phyloP scores from a whole-genome alignment of 345 rosid genomes.

The Noccaea caerulescens region DNA sequence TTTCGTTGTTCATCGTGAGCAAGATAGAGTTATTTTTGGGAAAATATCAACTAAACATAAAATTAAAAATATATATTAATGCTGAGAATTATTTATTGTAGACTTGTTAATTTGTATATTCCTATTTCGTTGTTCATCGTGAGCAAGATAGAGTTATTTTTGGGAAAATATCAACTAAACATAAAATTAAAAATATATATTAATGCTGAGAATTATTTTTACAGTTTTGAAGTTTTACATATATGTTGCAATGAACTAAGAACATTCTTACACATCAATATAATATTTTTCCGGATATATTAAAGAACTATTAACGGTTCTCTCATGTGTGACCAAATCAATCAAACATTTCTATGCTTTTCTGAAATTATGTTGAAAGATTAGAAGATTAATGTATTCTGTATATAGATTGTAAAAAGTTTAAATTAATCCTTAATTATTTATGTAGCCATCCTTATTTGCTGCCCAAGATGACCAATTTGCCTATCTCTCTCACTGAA shows the following conservation, averaged over 20 bases:
- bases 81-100: neutral
- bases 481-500: constrained; percentile 48
- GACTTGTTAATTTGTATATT: neutral
- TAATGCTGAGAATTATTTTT: neutral
- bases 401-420: neutral
- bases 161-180: neutral
- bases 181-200: neutral
- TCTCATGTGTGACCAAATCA: constrained; percentile 18
- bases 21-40: no score
- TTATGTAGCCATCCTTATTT: constrained; percentile 27
- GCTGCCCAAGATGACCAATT: constrained; percentile 62
- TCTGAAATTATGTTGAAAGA: neutral
- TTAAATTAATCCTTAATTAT: neutral
- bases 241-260: neutral
- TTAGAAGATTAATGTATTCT: neutral
- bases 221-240: neutral
- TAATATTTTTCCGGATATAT: neutral
- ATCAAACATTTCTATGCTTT: neutral
- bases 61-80: no score
- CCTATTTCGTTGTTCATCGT: no score
- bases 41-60: no score
- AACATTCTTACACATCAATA: neutral
- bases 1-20: no score
- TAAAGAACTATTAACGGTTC: neutral
- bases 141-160: no score